A percentile compares a stretch with the other conserved stretches of the same genome.
Conservation (phyloP, 1,139 yeast species). For the Protomyces inouyei region DNA sequence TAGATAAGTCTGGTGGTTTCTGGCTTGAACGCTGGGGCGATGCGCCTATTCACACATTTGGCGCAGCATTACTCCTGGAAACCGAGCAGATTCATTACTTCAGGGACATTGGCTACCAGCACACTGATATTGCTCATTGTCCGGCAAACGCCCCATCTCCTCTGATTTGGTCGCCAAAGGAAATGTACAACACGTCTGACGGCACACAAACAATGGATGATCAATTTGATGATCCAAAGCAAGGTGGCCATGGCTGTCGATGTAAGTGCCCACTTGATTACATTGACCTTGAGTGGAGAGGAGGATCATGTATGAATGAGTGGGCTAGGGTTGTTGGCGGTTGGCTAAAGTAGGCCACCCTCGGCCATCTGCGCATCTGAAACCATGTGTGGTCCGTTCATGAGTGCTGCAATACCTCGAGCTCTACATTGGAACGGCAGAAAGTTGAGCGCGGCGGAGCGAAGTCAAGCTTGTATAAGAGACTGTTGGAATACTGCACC, state of each 20-base stretch:
- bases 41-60: slow-evolving; percentile 86
- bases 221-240: slow-evolving; percentile 45
- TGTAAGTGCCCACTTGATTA: slow-evolving; percentile 66
- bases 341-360: neutral
- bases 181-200: slow-evolving; percentile 7
- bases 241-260: slow-evolving; percentile 74
- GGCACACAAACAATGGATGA: slow-evolving; percentile 28
- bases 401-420: too few species aligned
- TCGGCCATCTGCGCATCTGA: too few species aligned
- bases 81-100: slow-evolving; percentile 69
- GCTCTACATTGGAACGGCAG: too few species aligned
- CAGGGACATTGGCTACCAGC: slow-evolving; percentile 83
- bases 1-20: slow-evolving; percentile 74
- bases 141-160: slow-evolving; percentile 55
- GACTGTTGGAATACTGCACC: too few species aligned
- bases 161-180: slow-evolving; percentile 37
- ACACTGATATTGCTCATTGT: slow-evolving; percentile 74
- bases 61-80: slow-evolving; percentile 66
- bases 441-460: too few species aligned
- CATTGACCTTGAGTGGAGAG: slow-evolving; percentile 53
- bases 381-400: too few species aligned
- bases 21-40: slow-evolving; percentile 92
- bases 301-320: slow-evolving; percentile 50
- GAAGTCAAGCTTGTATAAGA: too few species aligned
- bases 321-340: slow-evolving; percentile 48